These are phyloP conservation scores for Podaxis sp. DNA, from an alignment of 768 basidiomycete species.

Conservation along the genomic window DNA sequence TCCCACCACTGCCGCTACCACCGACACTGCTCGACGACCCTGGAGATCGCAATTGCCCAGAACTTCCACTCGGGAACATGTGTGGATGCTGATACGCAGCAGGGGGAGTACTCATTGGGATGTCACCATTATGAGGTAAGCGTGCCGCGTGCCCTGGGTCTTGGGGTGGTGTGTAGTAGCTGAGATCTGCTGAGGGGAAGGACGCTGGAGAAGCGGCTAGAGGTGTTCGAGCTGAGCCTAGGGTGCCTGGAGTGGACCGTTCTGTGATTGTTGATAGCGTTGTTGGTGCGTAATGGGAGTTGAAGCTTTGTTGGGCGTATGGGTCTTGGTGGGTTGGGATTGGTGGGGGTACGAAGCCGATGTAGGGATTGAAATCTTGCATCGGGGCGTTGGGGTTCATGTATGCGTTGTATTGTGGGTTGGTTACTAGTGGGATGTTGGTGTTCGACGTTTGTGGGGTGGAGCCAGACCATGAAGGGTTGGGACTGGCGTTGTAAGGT, in stretches of 20 bases:
- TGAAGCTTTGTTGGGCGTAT: not conserved
- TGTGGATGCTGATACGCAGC: conserved; percentile 1
- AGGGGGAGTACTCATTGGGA: not conserved
- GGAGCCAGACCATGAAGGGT: not conserved
- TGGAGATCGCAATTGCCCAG: not conserved
- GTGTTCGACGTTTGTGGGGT: not conserved
- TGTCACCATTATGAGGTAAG: conserved; percentile 3
- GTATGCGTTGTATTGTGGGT: not conserved
- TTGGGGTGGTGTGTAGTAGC: conserved; percentile 5
- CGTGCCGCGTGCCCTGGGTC: not conserved
- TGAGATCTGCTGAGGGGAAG: not conserved
- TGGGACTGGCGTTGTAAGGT: not conserved
- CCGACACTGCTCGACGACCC: not conserved
- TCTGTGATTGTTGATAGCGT: conserved; percentile 13
- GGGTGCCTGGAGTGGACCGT: not conserved
- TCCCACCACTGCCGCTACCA: not conserved
- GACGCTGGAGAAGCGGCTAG: not conserved
- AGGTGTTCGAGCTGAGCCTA: not conserved
- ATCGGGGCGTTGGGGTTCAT: not conserved
- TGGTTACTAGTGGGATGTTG: not conserved
- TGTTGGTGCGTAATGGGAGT: not conserved
- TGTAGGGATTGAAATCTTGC: conserved; percentile 1
- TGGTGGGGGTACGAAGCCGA: too few species aligned
- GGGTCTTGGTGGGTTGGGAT: not conserved
- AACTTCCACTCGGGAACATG: not conserved